Evolutionary conservation across 208 protist species (phyloP).

Genomic region (Lotmaria passim): DNA sequence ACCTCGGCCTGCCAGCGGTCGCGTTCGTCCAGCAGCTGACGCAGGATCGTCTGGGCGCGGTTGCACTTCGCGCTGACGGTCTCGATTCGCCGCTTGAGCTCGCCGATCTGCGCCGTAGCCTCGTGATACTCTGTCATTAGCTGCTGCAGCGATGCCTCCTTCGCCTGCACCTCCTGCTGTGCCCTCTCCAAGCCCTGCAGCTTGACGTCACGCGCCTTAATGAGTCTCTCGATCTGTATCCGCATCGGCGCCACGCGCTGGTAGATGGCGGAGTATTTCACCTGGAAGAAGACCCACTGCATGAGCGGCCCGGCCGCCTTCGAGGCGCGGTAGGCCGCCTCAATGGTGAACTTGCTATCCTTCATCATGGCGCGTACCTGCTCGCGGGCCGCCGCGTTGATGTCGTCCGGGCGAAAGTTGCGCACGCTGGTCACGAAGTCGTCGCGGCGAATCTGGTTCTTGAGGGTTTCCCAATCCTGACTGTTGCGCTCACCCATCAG

Average conservation of each 20-base stretch:
- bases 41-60: conserved; percentile 92
- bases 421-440: conserved; percentile 96
- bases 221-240: conserved; percentile 91
- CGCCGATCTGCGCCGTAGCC: conserved; percentile 93
- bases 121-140: conserved; percentile 96
- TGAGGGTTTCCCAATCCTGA: conserved; percentile 95
- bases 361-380: conserved; percentile 83
- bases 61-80: conserved; percentile 90
- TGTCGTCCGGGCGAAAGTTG: conserved; percentile 93
- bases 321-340: conserved; percentile 94
- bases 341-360: conserved; percentile 94
- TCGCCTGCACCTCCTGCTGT: conserved; percentile 80
- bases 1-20: conserved; percentile 94
- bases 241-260: conserved; percentile 94
- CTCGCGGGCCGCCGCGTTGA: conserved; percentile 66
- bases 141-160: conserved; percentile 86
- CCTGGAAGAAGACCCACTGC: conserved; percentile 96
- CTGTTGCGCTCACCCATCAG: conserved; percentile 83
- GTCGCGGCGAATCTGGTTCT: conserved; percentile 89
- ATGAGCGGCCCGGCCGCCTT: conserved; percentile 97
- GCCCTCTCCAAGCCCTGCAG: conserved; percentile 55
- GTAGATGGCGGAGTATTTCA: conserved; percentile 95
- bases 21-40: conserved; percentile 93
- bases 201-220: conserved; percentile 70
- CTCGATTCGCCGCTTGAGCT: conserved; percentile 90